Conservation (phyloP, 345 rosid genomes). For the Barbarea vulgaris region DNA sequence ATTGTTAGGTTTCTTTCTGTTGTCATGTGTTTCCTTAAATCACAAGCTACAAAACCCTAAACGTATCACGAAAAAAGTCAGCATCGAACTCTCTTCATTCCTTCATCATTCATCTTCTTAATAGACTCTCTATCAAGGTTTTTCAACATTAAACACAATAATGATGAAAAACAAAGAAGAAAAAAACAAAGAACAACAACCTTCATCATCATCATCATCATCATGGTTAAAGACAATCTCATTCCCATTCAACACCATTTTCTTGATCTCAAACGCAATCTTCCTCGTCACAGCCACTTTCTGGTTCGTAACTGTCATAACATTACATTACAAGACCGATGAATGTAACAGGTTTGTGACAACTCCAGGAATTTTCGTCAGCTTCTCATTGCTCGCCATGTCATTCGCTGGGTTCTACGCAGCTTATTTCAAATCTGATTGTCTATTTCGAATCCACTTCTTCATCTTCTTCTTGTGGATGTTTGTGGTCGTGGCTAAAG, state of each 20-base stretch:
- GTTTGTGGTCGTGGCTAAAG: slow-evolving; percentile 34
- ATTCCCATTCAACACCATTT: slow-evolving; percentile 36
- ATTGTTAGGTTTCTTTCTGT: slow-evolving; percentile 11
- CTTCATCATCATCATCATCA: neutral
- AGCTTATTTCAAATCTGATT: slow-evolving; percentile 40
- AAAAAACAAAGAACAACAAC: neutral
- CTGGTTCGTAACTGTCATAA: slow-evolving; percentile 28
- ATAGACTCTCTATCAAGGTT: neutral
- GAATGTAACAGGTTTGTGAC: slow-evolving; percentile 33
- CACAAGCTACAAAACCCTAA: slow-evolving; percentile 34
- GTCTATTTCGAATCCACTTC: slow-evolving; percentile 38
- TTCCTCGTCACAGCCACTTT: slow-evolving; percentile 27
- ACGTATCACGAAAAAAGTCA: slow-evolving; percentile 9
- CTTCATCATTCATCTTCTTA: neutral
- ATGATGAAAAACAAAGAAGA: slow-evolving; percentile 32
- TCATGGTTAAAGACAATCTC: slow-evolving; percentile 15
- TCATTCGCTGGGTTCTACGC: slow-evolving; percentile 32
- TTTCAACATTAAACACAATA: neutral
- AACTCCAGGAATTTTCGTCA: slow-evolving; percentile 32
- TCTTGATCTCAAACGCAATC: slow-evolving; percentile 32
- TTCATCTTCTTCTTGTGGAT: slow-evolving; percentile 44
- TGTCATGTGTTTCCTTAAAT: slow-evolving; percentile 21
- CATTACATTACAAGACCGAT: slow-evolving; percentile 31
- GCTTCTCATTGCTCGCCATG: slow-evolving; percentile 35
- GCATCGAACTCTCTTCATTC: neutral